These are phyloP conservation scores for Tillandsia leiboldiana DNA, from an alignment of 176 grass and related monocot species.

Conservation along the genomic window DNA sequence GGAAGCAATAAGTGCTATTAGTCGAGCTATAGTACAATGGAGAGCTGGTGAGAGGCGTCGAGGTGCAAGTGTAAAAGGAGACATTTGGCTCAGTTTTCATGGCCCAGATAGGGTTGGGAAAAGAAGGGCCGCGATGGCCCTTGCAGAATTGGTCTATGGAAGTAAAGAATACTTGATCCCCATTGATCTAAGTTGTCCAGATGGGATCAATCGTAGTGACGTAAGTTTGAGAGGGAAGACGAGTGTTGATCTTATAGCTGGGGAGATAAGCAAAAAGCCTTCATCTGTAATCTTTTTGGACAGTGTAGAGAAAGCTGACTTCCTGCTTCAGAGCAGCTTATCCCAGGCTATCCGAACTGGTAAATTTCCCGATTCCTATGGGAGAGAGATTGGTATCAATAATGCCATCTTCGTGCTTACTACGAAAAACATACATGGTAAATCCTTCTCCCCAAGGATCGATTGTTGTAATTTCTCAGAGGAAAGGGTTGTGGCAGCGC, in stretches of 20 bases:
- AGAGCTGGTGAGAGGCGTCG: constrained; percentile 23
- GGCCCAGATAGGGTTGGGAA: constrained; percentile 63
- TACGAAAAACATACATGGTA: constrained; percentile 24
- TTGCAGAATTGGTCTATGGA: constrained; percentile 57
- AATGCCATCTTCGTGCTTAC: constrained; percentile 59
- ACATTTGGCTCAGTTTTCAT: constrained; percentile 80
- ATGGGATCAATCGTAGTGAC: constrained; percentile 14
- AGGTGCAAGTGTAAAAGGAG: constrained; percentile 44
- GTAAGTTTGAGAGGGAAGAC: constrained; percentile 57
- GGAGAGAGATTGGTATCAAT: constrained; percentile 40
- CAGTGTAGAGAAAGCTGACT: constrained; percentile 67
- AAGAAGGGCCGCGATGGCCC: constrained; percentile 41
- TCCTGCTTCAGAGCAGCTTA: constrained; percentile 44
- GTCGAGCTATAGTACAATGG: constrained; percentile 34
- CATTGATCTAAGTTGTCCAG: constrained; percentile 53
- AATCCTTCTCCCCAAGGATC: constrained; percentile 18
- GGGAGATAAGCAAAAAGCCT: constrained; percentile 58
- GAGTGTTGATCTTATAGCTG: constrained; percentile 52
- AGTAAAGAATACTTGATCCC: constrained; percentile 57
- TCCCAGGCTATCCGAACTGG: constrained; percentile 38
- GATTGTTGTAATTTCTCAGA: constrained; percentile 41
- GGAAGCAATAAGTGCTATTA: constrained; percentile 60
- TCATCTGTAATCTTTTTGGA: constrained; percentile 62
- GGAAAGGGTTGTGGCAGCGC: constrained; percentile 43
- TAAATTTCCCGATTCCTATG: constrained; percentile 40